phyloP scores from a whole-genome alignment of 345 rosid genomes.

The Fremontodendron californicum region DNA sequence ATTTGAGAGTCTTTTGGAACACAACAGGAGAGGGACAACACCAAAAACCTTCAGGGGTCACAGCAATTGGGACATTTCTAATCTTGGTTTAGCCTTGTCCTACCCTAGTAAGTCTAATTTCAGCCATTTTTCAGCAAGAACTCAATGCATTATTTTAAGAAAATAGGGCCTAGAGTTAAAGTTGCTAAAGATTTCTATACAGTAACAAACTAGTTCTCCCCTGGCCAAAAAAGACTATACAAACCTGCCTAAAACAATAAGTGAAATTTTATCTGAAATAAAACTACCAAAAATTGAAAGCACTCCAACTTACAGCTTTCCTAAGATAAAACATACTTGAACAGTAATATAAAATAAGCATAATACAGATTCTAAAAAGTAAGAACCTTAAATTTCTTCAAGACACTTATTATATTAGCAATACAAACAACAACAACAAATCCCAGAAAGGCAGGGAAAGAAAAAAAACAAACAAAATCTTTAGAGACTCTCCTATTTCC shows the following conservation, averaged over 20 bases:
- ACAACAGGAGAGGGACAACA: constrained; percentile 95
- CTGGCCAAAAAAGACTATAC: neutral
- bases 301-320: neutral
- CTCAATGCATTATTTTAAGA: constrained; percentile 28
- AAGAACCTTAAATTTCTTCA: neutral
- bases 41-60: constrained; percentile 98
- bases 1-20: constrained; percentile 77
- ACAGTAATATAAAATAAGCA: neutral
- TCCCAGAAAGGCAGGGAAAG: constrained; percentile 5
- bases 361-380: neutral
- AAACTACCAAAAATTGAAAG: neutral
- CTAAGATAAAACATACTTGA: neutral
- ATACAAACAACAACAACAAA: neutral
- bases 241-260: neutral
- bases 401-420: neutral
- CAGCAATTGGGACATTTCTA: constrained; percentile 88
- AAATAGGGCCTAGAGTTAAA: constrained; percentile 3
- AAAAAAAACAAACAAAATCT: constrained; percentile 1
- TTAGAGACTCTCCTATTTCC: constrained; percentile 1
- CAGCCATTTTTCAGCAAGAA: constrained; percentile 56
- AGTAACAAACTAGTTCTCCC: neutral
- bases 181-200: neutral
- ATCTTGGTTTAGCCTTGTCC: constrained; percentile 85
- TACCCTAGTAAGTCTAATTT: constrained; percentile 63
- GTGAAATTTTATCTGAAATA: neutral